phyloP scores from a whole-genome alignment of 164 flowering plant genomes.

The Vitis amurensis region DNA sequence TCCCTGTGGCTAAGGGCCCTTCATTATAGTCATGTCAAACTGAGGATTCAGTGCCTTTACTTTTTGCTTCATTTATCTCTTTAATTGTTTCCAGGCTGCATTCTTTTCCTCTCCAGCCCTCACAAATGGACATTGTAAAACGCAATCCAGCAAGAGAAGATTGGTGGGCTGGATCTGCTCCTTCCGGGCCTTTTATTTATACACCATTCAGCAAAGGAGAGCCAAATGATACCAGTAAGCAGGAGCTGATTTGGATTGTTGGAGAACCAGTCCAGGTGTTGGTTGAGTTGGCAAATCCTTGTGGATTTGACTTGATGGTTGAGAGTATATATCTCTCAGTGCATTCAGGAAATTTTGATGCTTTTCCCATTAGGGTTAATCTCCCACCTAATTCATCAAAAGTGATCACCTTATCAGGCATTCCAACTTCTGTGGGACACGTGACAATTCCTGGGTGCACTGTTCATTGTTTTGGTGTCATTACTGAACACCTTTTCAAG shows the following conservation, averaged over 20 bases:
- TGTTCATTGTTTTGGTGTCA: constrained; percentile 95
- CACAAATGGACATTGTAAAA: constrained; percentile 89
- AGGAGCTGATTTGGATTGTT: constrained; percentile 87
- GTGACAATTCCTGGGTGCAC: constrained; percentile 89
- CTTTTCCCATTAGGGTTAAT: constrained; percentile 83
- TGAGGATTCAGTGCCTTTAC: too few species aligned
- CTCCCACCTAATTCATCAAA: constrained; percentile 92
- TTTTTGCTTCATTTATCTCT: too few species aligned
- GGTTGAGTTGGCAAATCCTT: constrained; percentile 98
- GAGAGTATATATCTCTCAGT: constrained; percentile 93
- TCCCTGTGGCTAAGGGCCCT: too few species aligned
- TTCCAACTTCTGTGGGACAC: constrained; percentile 84
- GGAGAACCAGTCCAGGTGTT: constrained; percentile 96
- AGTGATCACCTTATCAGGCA: constrained; percentile 86
- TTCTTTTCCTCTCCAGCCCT: constrained; percentile 82
- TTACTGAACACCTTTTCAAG: constrained; percentile 85
- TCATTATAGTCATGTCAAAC: too few species aligned
- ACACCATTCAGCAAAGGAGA: constrained; percentile 99
- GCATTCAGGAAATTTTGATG: constrained; percentile 85
- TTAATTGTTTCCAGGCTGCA: constrained; percentile 60
- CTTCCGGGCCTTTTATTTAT: constrained; percentile 96
- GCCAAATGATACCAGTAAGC: constrained; percentile 62
- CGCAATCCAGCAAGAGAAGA: constrained; percentile 84
- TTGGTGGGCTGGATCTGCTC: constrained; percentile 99
- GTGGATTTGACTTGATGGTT: constrained; percentile 89